Conservation (phyloP, 1,284 basidiomycete genomes). For the Coniferiporia weirii region DNA sequence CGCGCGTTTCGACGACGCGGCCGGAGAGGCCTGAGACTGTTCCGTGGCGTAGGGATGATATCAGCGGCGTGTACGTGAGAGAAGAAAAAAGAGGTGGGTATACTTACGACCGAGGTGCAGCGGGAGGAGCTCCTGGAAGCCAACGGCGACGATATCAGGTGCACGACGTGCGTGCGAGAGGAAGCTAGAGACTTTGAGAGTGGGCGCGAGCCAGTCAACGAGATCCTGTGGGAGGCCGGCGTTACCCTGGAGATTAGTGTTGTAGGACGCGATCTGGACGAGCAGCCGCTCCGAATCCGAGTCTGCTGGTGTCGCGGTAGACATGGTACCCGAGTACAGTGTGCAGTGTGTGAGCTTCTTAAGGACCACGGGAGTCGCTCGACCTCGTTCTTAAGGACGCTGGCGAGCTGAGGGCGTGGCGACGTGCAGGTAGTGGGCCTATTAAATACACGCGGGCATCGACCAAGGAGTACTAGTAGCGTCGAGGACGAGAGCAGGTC, state of each 20-base stretch:
- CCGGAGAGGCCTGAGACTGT: constrained; percentile 61
- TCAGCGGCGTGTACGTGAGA: not conserved
- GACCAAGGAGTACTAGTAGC: too few relatives aligned
- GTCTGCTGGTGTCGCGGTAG: too few relatives aligned
- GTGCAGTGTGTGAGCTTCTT: too few relatives aligned
- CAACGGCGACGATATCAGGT: constrained; percentile 82
- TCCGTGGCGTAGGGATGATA: not conserved
- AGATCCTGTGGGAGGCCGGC: constrained; percentile 71
- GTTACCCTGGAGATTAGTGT: constrained; percentile 75
- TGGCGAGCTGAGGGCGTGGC: too few relatives aligned
- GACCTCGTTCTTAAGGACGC: too few relatives aligned
- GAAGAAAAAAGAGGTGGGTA: constrained; percentile 10
- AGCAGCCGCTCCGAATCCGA: constrained; percentile 33
- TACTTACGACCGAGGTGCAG: constrained; percentile 73
- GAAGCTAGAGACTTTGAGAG: constrained; percentile 68
- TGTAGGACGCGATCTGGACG: constrained; percentile 82
- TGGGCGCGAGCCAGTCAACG: constrained; percentile 79
- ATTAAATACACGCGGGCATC: too few relatives aligned
- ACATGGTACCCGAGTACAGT: too few relatives aligned
- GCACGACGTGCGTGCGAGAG: constrained; percentile 53
- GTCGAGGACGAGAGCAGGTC: too few relatives aligned
- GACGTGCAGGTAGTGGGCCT: too few relatives aligned
- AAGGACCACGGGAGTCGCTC: too few relatives aligned
- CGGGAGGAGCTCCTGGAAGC: constrained; percentile 86
- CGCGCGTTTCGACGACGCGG: constrained; percentile 54